Conservation (phyloP, 202 grass and related monocot genomes). For the Tripidium arundinaceum region DNA sequence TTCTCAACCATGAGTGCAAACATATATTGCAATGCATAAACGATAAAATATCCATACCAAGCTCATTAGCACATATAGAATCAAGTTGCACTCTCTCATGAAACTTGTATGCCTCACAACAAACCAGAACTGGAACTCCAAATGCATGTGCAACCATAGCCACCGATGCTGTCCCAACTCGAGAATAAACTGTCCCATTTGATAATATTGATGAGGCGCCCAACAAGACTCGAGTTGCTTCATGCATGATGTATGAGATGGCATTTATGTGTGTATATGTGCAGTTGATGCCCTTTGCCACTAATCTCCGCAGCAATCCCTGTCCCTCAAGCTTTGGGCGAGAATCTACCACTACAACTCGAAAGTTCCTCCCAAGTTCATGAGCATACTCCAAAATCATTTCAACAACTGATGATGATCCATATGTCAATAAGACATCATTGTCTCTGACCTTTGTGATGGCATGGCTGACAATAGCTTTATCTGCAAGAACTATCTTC, state of each 20-base stretch:
- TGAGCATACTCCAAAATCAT: constrained; percentile 79
- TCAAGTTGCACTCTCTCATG: constrained; percentile 94
- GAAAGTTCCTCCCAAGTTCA: constrained; percentile 72
- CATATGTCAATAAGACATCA: constrained; percentile 85
- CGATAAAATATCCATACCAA: constrained; percentile 40
- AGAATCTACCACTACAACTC: constrained; percentile 85
- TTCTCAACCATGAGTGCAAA: neutral
- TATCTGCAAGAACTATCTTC: constrained; percentile 85
- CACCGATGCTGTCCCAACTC: constrained; percentile 84
- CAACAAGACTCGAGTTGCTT: constrained; percentile 80
- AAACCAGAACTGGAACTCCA: constrained; percentile 79
- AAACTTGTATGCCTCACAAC: constrained; percentile 95
- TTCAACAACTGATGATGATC: constrained; percentile 83
- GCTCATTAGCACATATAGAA: constrained; percentile 94
- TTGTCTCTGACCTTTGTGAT: constrained; percentile 84
- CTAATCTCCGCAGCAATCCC: constrained; percentile 59
- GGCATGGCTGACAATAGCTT: constrained; percentile 78
- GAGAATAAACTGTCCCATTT: constrained; percentile 90
- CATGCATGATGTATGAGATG: constrained; percentile 94
- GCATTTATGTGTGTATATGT: constrained; percentile 92
- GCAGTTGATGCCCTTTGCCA: constrained; percentile 77
- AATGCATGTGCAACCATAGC: constrained; percentile 91
- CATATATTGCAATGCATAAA: neutral
- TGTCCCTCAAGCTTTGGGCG: constrained; percentile 90
- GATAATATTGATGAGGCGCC: constrained; percentile 80